Evolutionary conservation across 352 stramenopile species (phyloP).

Genomic region (Pythium diclinum): DNA sequence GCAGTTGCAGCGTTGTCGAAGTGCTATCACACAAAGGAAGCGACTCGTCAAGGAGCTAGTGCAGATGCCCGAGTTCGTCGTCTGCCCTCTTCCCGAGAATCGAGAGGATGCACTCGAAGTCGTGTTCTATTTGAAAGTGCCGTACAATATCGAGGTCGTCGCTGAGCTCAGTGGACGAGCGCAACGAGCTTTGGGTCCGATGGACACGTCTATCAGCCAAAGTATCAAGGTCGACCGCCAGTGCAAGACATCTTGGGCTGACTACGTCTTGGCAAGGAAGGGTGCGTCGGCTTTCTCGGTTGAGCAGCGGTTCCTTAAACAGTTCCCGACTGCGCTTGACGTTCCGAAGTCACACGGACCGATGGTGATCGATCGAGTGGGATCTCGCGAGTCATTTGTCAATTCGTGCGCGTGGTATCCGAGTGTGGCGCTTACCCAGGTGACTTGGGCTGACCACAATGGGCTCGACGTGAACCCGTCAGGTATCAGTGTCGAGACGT

Average conservation of each 20-base stretch:
- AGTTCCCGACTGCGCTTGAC: slow-evolving; percentile 20
- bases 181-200: slow-evolving; percentile 33
- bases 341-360: slow-evolving; percentile 26
- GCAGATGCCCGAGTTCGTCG: slow-evolving; percentile 29
- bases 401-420: slow-evolving; percentile 45
- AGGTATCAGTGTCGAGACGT: slow-evolving; percentile 18
- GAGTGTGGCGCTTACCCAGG: slow-evolving; percentile 9
- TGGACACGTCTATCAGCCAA: neutral
- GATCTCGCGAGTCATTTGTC: slow-evolving; percentile 16
- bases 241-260: slow-evolving; percentile 2
- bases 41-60: slow-evolving; percentile 13
- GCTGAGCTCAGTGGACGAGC: slow-evolving; percentile 36
- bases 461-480: slow-evolving; percentile 42
- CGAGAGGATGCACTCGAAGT: slow-evolving; percentile 28
- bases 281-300: slow-evolving; percentile 3
- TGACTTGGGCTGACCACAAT: slow-evolving; percentile 31
- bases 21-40: slow-evolving; percentile 20
- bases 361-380: slow-evolving; percentile 26
- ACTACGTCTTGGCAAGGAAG: neutral
- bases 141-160: slow-evolving; percentile 35
- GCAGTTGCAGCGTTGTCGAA: neutral
- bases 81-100: slow-evolving; percentile 32
- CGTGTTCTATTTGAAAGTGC: slow-evolving; percentile 46
- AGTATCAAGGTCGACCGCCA: neutral
- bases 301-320: slow-evolving; percentile 8